Evolutionary conservation across 2,329 filamentous ascomycete genomes (phyloP).

Genomic region (Thielaviopsis ethacetica): DNA sequence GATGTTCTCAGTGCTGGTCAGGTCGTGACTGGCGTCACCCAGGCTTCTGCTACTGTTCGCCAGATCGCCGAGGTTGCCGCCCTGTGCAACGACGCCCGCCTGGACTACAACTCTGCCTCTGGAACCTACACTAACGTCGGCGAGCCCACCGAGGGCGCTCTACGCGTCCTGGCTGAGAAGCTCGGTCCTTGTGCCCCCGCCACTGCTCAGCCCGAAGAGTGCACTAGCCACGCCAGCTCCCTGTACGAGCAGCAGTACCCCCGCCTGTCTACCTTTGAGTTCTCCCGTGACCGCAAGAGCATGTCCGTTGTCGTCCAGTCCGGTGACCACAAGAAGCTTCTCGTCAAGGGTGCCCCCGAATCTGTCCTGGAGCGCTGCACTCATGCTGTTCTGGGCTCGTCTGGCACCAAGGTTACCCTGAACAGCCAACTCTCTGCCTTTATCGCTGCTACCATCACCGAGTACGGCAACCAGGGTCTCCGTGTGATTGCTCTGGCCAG

Average conservation of each 20-base stretch:
- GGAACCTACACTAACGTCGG: constrained; percentile 68
- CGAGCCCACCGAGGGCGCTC: constrained; percentile 86
- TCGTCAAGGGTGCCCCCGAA: constrained; percentile 94
- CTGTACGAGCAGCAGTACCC: constrained; percentile 65
- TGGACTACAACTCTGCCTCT: constrained; percentile 66
- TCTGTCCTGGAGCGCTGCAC: constrained; percentile 87
- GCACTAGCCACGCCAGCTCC: constrained; percentile 66
- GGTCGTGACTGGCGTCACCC: constrained; percentile 48
- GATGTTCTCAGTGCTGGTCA: constrained; percentile 54
- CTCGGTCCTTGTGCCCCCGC: constrained; percentile 61
- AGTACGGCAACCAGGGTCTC: constrained; percentile 82
- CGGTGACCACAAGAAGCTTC: constrained; percentile 55
- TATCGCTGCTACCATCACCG: constrained; percentile 63
- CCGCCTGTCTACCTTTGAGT: constrained; percentile 79
- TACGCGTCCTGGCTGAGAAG: constrained; percentile 86
- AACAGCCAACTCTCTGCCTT: constrained; percentile 51
- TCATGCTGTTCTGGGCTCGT: constrained; percentile 57
- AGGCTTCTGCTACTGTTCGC: constrained; percentile 57
- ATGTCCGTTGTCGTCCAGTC: constrained; percentile 87
- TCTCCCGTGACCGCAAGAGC: constrained; percentile 94
- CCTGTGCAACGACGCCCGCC: constrained; percentile 76
- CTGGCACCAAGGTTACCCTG: constrained; percentile 63
- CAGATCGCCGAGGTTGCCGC: constrained; percentile 59
- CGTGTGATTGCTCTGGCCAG: constrained; percentile 88
- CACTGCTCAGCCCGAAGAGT: constrained; percentile 38